Percentiles rank a stretch among this genome's conserved stretches.
phyloP scores from a whole-genome alignment of 495 filamentous ascomycete genomes.

The Trichocladium antarcticum region DNA sequence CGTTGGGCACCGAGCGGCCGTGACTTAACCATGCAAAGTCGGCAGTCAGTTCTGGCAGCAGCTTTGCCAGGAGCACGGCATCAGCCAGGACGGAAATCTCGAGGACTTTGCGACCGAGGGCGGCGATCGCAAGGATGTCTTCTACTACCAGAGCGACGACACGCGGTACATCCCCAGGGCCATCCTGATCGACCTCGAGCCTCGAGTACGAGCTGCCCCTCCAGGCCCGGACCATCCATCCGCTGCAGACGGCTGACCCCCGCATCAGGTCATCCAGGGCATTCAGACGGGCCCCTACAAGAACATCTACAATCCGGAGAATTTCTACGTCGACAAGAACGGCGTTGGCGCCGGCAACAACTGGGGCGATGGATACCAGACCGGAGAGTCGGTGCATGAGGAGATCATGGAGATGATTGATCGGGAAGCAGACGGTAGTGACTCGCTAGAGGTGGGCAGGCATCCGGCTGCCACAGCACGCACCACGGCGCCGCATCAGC shows the following conservation, averaged over 20 bases:
- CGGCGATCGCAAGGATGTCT: slow-evolving; percentile 95
- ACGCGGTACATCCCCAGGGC: slow-evolving; percentile 96
- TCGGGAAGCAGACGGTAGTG: slow-evolving; percentile 93
- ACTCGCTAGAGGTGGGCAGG: slow-evolving; percentile 69
- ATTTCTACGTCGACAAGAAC: slow-evolving; percentile 88
- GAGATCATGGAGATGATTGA: slow-evolving; percentile 99
- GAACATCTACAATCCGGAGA: slow-evolving; percentile 99
- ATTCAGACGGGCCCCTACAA: slow-evolving; percentile 90
- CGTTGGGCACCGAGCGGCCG: neutral
- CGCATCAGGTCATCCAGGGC: slow-evolving; percentile 65
- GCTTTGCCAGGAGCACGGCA: slow-evolving; percentile 93
- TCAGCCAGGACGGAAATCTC: slow-evolving; percentile 91
- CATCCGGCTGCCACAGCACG: neutral
- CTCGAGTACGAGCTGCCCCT: slow-evolving; percentile 49
- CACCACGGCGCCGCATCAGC: neutral
- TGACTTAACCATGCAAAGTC: slow-evolving; percentile 42
- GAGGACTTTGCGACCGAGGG: slow-evolving; percentile 94
- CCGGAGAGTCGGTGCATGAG: slow-evolving; percentile 85
- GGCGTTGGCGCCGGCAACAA: slow-evolving; percentile 93
- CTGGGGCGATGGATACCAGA: slow-evolving; percentile 90
- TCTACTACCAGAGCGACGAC: slow-evolving; percentile 98
- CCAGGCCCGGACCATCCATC: neutral
- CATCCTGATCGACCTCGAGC: slow-evolving; percentile 90
- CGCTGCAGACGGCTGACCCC: neutral
- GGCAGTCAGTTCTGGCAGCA: slow-evolving; percentile 96